Base-by-base conservation (phyloP, 768 basidiomycete genomes). In the Daedalea quercina region DNA sequence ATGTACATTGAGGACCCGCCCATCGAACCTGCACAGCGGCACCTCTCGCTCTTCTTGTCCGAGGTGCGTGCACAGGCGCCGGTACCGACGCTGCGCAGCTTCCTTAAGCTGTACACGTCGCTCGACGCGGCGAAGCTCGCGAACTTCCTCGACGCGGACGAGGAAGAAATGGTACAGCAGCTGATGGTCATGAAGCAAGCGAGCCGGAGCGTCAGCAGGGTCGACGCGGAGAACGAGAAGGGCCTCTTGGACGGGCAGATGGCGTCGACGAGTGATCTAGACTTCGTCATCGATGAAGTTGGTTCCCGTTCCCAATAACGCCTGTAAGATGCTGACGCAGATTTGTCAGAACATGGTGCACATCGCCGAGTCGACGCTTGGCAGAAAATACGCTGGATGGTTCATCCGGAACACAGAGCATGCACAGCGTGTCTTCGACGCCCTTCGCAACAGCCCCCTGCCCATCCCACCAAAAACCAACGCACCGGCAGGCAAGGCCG, bases 391-490 rank as follows among this genome's bases (percentile, higher is more conserved):
- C 68, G 95, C 93, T 2, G 91, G 93, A 35, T 96, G 93, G 90
- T 97, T 97, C 73, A 94, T 97, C 70, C 86, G 93, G 60, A 92
- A 94, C 69, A 90, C 92, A 3, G 94, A 96, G 68, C 82, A 93
- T 59, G 85, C 93, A 23, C 89, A 92, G 63, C 81, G 90, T 58
- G 88, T 94, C 52, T 76, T 85, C 56, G 92, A 94, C 61, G 85
- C 85, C 54, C 73, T 96, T 59, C 84, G 76, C 56, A 70, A 72
- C 41, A 70, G 72, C 31, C 80, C 84, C 26, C 66, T 85, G 11
- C 57, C 59, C 15, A 58, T 60, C 6, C 55, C 54, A 12, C 60
- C 60, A 53, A 41, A 57, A n/a, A 23, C 46, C 15, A 57, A 60
- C 47, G 51, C 56, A 9, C 49, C 52, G 9, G 44, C 64, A 31